Percentiles rank a stretch among this genome's conserved stretches.
Conservation (phyloP, 2,329 filamentous ascomycete genomes). For the Annulohypoxylon truncatum region DNA sequence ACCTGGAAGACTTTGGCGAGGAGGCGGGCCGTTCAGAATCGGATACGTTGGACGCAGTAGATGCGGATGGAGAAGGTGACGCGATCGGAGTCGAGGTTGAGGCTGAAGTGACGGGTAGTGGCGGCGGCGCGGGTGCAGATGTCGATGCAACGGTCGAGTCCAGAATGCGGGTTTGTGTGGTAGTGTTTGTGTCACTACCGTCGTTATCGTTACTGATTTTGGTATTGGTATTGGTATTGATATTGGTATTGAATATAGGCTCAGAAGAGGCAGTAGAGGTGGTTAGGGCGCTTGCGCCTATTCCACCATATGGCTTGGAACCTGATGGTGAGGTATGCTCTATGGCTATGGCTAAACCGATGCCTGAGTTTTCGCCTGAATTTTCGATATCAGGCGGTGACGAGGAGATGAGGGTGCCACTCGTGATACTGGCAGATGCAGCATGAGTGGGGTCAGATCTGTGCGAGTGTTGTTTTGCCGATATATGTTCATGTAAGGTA, state of each 20-base stretch:
- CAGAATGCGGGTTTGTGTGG: slow-evolving; percentile 3
- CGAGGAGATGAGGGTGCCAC: slow-evolving; percentile 32
- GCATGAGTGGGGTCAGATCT: slow-evolving; percentile 18
- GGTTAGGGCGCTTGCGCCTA: slow-evolving; percentile 24
- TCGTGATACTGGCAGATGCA: slow-evolving; percentile 19
- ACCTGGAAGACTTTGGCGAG: slow-evolving; percentile 36
- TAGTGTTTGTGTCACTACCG: slow-evolving; percentile 14
- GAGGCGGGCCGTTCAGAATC: slow-evolving; percentile 32
- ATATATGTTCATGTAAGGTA: not conserved
- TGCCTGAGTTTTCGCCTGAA: slow-evolving; percentile 2
- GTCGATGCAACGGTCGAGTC: slow-evolving; percentile 27
- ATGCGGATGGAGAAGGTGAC: slow-evolving; percentile 27
- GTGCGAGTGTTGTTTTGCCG: slow-evolving; percentile 1
- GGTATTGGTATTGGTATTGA: not conserved
- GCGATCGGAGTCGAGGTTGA: slow-evolving; percentile 28
- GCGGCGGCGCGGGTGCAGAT: slow-evolving; percentile 24
- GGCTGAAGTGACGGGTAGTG: slow-evolving; percentile 20
- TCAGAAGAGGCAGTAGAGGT: not conserved
- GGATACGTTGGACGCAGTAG: slow-evolving; percentile 23
- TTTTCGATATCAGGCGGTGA: slow-evolving; percentile 34
- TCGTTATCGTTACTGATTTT: not conserved
- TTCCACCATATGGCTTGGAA: slow-evolving; percentile 23
- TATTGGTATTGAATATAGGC: slow-evolving; percentile 6
- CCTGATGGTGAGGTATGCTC: not conserved
- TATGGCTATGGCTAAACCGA: not conserved